phyloP scores from a whole-genome alignment of 768 basidiomycete species.

The Dioszegia aurantiaca region DNA sequence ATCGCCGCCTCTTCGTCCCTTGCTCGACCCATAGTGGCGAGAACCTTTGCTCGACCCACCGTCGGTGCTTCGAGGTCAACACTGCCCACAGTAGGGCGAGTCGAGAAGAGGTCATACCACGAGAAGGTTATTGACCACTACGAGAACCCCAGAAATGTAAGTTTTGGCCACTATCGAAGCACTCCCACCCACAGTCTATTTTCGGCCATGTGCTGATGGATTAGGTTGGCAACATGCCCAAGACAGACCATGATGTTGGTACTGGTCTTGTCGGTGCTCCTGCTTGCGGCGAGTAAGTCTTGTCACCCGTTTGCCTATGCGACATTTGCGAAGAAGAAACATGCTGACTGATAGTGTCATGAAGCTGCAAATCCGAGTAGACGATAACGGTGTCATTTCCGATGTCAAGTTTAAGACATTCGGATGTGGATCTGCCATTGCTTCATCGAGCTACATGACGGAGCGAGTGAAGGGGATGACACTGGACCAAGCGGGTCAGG shows the following conservation, averaged over 20 bases:
- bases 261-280: conserved; percentile 97
- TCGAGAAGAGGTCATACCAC: conserved; percentile 69
- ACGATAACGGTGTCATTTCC: conserved; percentile 81
- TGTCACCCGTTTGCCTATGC: not conserved
- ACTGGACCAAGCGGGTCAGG: conserved; percentile 88
- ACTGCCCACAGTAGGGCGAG: conserved; percentile 5
- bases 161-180: conserved; percentile 47
- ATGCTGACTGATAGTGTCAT: conserved; percentile 61
- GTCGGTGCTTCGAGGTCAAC: conserved; percentile 2
- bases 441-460: conserved; percentile 97
- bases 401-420: conserved; percentile 99
- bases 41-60: conserved; percentile 13
- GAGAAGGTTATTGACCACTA: conserved; percentile 89
- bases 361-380: conserved; percentile 98
- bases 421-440: conserved; percentile 91
- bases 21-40: conserved; percentile 24
- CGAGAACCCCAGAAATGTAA: conserved; percentile 92
- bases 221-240: conserved; percentile 94
- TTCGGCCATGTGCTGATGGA: conserved; percentile 51
- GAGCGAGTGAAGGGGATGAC: conserved; percentile 94
- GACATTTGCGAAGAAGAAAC: not conserved
- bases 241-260: conserved; percentile 85
- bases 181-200: too few species aligned
- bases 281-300: conserved; percentile 74
- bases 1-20: conserved; percentile 31